Base-by-base conservation (phyloP, 495 filamentous ascomycete genomes). In the Tuber melanosporum region DNA sequence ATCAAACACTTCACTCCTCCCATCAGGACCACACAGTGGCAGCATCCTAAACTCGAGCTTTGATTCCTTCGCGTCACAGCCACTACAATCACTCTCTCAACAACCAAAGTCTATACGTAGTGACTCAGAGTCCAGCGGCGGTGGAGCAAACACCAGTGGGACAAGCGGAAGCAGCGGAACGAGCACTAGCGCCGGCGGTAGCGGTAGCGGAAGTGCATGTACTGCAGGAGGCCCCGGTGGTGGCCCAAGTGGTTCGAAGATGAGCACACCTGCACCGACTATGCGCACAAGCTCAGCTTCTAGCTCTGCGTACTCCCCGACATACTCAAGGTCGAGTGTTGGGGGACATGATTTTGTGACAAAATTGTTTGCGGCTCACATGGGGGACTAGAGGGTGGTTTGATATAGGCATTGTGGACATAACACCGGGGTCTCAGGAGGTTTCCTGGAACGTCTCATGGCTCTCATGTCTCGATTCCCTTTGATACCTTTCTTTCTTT, bases 1-100 rank as follows among this genome's bases (percentile, higher is more conserved):
- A 14, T 76, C 78, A 4, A 80, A 80, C 71, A 80, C 22, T 44
- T 80, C 78, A 22, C 73, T 80, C 32, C 39, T 80, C n/a, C 78
- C 78, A 0, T 46, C 43, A 0, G 43, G 49, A 2, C 69, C 78
- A 0, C 77, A 76, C 14, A 52, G 71, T 32, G 66, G 32, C 22
- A 49, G 43, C 44, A 80, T 74, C 26, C 70, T 74, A 9, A 70
- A 43, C 41, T 76, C 78, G 1, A 69, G 45, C 22, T 20, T 73
- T 22, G 78, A 80, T 46, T 57, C 73, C 19, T 80, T 80, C 47
- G 32, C 77, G 5, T 44, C 77, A 10, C 78, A 79, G 39, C 7
- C 73, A 39, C 41, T 72, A 36, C 17, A 66, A 36, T 19, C 78
- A 19, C 77, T 73, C 43, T 12, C 46, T 14, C 77, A 74, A 22